Conservation (phyloP, 148 eudicot species). For the Pouteria glomerata region DNA sequence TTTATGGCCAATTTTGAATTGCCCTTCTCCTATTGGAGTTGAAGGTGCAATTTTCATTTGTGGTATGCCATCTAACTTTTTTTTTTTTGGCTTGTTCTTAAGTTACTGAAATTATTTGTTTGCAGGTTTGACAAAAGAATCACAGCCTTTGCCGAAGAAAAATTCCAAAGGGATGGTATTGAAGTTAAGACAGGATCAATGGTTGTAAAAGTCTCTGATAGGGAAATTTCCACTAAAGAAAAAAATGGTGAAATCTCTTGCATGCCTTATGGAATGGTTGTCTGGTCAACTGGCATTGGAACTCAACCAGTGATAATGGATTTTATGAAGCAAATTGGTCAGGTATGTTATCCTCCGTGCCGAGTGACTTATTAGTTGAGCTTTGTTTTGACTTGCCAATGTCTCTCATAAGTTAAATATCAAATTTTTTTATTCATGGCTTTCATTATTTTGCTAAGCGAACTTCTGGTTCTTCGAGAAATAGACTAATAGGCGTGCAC, state of each 20-base stretch:
- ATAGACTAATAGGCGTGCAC: constrained; percentile 42
- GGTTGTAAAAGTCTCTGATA: constrained; percentile 43
- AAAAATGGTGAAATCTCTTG: constrained; percentile 26
- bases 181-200: constrained; percentile 44
- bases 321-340: constrained; percentile 62
- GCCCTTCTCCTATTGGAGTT: neutral
- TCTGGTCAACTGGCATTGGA: constrained; percentile 65
- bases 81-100: neutral
- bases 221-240: constrained; percentile 42
- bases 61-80: neutral
- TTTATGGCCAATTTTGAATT: neutral
- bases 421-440: neutral
- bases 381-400: neutral
- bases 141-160: constrained; percentile 40
- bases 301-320: constrained; percentile 56
- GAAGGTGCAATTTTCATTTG: neutral
- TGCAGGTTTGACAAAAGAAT: constrained; percentile 54
- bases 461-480: neutral
- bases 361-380: neutral
- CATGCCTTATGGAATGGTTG: constrained; percentile 53
- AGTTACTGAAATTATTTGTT: constrained; percentile 4
- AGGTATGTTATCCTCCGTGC: constrained; percentile 22
- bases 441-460: neutral
- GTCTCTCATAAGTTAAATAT: neutral
- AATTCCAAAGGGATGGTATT: constrained; percentile 45